Percentiles rank a stretch among this genome's conserved stretches.
These are phyloP conservation scores for Trichosporon sp. DNA, from an alignment of 1,284 basidiomycete species.

Conservation along the genomic window DNA sequence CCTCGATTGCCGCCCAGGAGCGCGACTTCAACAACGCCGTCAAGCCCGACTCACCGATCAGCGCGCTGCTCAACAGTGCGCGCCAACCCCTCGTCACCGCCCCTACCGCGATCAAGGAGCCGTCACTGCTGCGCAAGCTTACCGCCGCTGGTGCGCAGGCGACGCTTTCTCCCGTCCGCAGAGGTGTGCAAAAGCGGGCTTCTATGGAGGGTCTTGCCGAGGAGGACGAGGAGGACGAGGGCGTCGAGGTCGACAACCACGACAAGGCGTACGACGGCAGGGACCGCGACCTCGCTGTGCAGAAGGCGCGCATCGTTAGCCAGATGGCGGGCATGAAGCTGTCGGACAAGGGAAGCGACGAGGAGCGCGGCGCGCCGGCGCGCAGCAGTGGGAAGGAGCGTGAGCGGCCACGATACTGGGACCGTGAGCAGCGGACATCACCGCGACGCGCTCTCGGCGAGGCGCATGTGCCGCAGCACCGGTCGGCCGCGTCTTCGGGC, in stretches of 20 bases:
- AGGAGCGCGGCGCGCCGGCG: neutral
- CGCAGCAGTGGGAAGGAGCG: constrained; percentile 15
- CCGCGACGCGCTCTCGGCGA: constrained; percentile 24
- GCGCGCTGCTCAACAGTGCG: constrained; percentile 81
- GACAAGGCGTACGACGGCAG: constrained; percentile 38
- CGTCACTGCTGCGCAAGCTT: constrained; percentile 64
- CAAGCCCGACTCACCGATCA: constrained; percentile 91
- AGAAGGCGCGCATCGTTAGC: constrained; percentile 84
- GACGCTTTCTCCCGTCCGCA: constrained; percentile 50
- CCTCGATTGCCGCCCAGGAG: constrained; percentile 77
- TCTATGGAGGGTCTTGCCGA: constrained; percentile 61
- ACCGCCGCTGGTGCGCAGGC: constrained; percentile 49
- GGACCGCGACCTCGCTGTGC: constrained; percentile 65
- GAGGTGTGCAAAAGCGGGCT: constrained; percentile 58
- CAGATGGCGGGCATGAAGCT: constrained; percentile 67
- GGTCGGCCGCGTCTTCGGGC: neutral
- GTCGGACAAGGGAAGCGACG: constrained; percentile 19
- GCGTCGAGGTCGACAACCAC: constrained; percentile 25
- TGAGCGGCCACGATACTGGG: constrained; percentile 17
- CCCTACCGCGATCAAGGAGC: constrained; percentile 59
- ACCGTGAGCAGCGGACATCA: constrained; percentile 17
- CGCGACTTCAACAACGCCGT: constrained; percentile 94
- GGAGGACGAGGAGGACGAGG: constrained; percentile 56
- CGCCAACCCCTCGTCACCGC: constrained; percentile 83
- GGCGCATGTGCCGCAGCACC: constrained; percentile 21